Evolutionary conservation across 2,329 filamentous ascomycete genomes (phyloP), one percentile per base, ranked within the genome.

Genomic region (Aspergillus fischeri): DNA sequence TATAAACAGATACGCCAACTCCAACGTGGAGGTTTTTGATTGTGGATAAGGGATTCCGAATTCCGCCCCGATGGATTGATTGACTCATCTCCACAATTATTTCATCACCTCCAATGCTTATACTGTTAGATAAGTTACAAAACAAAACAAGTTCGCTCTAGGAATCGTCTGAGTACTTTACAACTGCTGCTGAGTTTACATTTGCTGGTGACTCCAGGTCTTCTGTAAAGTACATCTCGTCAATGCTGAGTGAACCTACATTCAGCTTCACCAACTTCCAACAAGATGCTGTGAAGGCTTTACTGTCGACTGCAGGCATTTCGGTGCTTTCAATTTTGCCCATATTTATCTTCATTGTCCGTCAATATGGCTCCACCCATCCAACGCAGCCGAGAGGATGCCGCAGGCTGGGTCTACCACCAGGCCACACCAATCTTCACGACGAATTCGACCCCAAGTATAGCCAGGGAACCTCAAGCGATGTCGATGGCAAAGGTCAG

Each of bases 361-460:
- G 48, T 9, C 57, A 50, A 50, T 44, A 52, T 11, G 38, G 55
- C 51, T 28, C 44, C 53, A 44, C 27, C 44, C 21, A 52, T 35
- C 28, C 53, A 54, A 29, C 44, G 42, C 41, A 49, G 27, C 78
- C 78, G 0, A 72, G 70, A 57, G 83, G 83, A 55, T 85, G 83
- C 63, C 74, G 77, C 52, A 82, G 78, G 64, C 66, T 86, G 11
- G 82, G 82, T 17, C 67, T 84, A 42, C 42, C 62, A 24, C 71
- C 72, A 60, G 75, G 65, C 3, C 63, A 73, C 50, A 83, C 78
- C 63, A 84, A 86, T 62, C 71, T 86, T 3, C 65, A 72, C 28
- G 84, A 87, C 66, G 82, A 86, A 67, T 83, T 80, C 62, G 75
- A 83, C 49, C 74, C 76, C 10, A 78, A 78, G 53, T 84, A 82